Conservation (phyloP, 352 stramenopile species). For the Pilasporangium apinafurcum region DNA sequence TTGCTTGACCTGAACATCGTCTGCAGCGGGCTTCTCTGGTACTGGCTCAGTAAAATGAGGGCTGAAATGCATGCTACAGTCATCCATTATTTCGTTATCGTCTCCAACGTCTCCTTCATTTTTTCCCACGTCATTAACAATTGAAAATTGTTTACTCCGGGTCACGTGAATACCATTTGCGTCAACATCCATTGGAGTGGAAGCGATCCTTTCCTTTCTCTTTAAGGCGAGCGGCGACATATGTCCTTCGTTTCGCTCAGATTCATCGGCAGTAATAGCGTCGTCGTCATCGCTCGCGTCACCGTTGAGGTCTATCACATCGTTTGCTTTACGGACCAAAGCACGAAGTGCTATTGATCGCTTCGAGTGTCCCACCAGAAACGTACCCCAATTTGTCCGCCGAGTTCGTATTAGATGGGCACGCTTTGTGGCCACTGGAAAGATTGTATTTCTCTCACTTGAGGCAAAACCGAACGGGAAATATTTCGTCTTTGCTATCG, state of each 20-base stretch:
- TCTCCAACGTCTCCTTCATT: too few species aligned
- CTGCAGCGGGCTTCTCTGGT: constrained; percentile 11
- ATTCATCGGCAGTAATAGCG: constrained; percentile 20
- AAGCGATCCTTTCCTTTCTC: too few species aligned
- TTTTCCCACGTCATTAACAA: too few species aligned
- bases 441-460: constrained; percentile 23
- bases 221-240: too few species aligned
- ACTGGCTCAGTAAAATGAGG: constrained; percentile 36
- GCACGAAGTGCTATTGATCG: constrained; percentile 36
- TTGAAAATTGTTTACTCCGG: too few species aligned
- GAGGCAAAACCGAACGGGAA: constrained; percentile 26
- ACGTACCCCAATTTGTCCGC: constrained; percentile 11
- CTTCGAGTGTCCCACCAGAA: constrained; percentile 28
- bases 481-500: constrained; percentile 41
- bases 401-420: constrained; percentile 30
- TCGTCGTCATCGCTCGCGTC: constrained; percentile 7
- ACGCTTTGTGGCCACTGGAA: constrained; percentile 31
- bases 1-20: background rate
- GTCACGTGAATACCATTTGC: too few species aligned
- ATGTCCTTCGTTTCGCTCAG: too few species aligned
- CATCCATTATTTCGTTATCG: too few species aligned
- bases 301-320: constrained; percentile 19
- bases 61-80: constrained; percentile 60
- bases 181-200: too few species aligned
- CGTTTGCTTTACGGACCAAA: constrained; percentile 48